These are phyloP conservation scores for Acidomyces sp. DNA, from an alignment of 495 filamentous ascomycete genomes.

Conservation along the genomic window DNA sequence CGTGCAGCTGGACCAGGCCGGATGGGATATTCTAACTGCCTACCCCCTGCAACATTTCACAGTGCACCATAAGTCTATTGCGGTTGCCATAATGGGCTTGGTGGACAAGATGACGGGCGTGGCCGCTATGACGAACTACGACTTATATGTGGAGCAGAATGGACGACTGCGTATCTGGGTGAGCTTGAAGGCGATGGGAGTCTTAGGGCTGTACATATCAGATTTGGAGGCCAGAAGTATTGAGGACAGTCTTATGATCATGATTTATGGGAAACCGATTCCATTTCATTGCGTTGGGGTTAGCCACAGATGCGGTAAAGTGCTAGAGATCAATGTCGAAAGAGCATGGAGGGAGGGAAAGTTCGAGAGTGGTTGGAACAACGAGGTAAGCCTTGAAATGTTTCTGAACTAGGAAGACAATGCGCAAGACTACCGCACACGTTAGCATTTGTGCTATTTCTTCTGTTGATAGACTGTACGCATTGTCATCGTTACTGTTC, in stretches of 20 bases:
- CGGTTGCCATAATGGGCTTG: conserved; percentile 61
- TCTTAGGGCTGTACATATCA: conserved; percentile 59
- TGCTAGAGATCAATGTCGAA: conserved; percentile 67
- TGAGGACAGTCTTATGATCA: conserved; percentile 57
- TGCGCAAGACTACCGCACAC: too few species aligned
- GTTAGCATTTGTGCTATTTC: too few species aligned
- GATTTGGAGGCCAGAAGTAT: conserved; percentile 41
- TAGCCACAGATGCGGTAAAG: conserved; percentile 39
- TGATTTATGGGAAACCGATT: conserved; percentile 55
- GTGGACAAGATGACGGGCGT: conserved; percentile 82
- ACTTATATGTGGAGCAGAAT: conserved; percentile 43
- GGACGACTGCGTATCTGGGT: conserved; percentile 50
- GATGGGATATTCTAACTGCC: conserved; percentile 72
- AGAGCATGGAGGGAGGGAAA: conserved; percentile 66
- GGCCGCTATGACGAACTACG: conserved; percentile 53
- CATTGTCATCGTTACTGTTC: too few species aligned
- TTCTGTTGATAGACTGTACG: too few species aligned
- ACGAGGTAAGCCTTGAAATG: conserved; percentile 66
- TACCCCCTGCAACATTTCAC: conserved; percentile 49
- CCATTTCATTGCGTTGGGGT: conserved; percentile 51
- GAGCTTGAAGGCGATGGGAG: conserved; percentile 67
- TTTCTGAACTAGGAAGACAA: too few species aligned
- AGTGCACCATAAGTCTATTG: conserved; percentile 21
- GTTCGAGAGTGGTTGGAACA: conserved; percentile 63
- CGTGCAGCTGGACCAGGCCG: conserved; percentile 46